Base-by-base conservation (phyloP, 1,139 yeast genomes). In the Lodderomyces parapsilosis region DNA sequence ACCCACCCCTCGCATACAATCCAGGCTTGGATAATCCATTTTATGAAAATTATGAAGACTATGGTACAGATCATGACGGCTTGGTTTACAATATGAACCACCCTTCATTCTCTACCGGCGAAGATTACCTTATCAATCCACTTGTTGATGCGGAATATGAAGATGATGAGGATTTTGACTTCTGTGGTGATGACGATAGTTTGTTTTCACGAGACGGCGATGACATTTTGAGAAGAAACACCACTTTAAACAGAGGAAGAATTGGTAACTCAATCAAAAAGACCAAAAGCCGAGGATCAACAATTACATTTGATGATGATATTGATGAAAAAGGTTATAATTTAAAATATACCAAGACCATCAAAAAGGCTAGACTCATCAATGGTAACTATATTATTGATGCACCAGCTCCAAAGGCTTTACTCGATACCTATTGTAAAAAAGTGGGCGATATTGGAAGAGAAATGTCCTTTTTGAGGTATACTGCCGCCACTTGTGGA, bases 401-500 rank as follows among this genome's bases (percentile, higher is more conserved):
- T 62, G 86, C 91, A 52, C 94, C 93, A 2, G 87, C 83, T 3
- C 83, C 90, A 1, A 68, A 74, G 42, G 71, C 80, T 33, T 70
- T 86, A 37, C 64, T 83, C 34, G 73, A 71, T 42, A 80, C 80
- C 41, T 80, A 79, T 55, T 68, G 77, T 47, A 66, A 73, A 56
- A 66, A 76, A 48, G 68, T 73, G 10, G 74, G 75, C 34, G 60
- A 66, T 36, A 70, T 71, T 17, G 33, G 20, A 15, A 19, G 30
- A 8, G 95, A 86, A 62, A 85, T 86, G 71, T 68, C 85, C 7
- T 83, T 81, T 50, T 79, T 86, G 86, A 70, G 95, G 50, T 86
- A 86, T 63, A 81, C 88, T 25, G 95, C 91, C 0, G 87, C 85
- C 38, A 86, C 95, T 1, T 82, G 90, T 58, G 89, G 88, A 42